Evolutionary conservation across 495 filamentous ascomycete species (phyloP), one percentile per base, ranked within the genome.

Genomic region (Penicillium longicatenatum): DNA sequence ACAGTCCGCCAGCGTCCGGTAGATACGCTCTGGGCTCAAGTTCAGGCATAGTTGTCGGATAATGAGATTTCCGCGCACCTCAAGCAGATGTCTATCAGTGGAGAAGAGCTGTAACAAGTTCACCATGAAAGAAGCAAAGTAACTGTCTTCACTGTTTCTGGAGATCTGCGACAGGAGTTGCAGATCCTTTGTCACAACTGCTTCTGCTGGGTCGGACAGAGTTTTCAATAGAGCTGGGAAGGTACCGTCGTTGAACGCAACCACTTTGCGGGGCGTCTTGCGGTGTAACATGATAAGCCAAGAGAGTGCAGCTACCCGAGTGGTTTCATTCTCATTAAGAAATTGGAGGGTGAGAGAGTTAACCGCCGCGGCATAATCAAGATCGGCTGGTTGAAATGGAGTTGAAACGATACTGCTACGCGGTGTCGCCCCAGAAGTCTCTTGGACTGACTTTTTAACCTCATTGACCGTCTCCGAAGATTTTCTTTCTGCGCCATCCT

Each of bases 241-340:
- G 0, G 93, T 98, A 26, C 92, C 94, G 68, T 98, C 95, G 60
- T 97, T 96, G 63, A 96, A 96, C 26, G 93, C 92, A 19, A 98
- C 82, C 41, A 96, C 91, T 71, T 96, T 98, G 20, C 89, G 83
- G 19, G 94, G 95, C 9, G 94, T 93, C 74, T 96, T 97, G 44
- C 88, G 84, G 67, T 99, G 94, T 50, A 99, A 79, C 94, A 97
- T 97, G 49, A 98, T 90, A 26, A 99, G 82, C 95, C 95, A 99
- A 7, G 89, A 90, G 33, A 99, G 76, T 6, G 95, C 92, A 26
- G 92, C 93, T 30, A 97, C 92, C 52, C 95, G 84, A 1, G 95
- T 97, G 37, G 90, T 92, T 77, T 98, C 95, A 66, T 97, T 91
- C 64, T 98, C 93, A 68, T 98, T 97, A 45, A 98, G 73, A 69